Conservation (phyloP, 257 asterid species). For the Salvia hispanica region DNA sequence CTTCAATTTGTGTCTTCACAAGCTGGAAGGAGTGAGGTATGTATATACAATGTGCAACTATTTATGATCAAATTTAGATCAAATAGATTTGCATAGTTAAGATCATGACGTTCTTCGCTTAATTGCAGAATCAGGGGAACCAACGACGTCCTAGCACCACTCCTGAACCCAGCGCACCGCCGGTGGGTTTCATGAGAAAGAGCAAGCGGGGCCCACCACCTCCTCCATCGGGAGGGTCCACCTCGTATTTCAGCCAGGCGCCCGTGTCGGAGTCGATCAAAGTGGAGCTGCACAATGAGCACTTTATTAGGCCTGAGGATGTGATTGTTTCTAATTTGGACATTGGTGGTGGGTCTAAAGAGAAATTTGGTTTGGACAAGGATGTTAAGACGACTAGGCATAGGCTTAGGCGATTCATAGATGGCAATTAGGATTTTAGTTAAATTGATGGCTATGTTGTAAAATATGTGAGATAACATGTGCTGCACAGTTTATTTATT, state of each 20-base stretch:
- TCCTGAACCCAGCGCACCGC: slow-evolving; percentile 34
- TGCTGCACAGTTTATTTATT: slow-evolving; percentile 26
- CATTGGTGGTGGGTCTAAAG: slow-evolving; percentile 4
- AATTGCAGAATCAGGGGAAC: slow-evolving; percentile 31
- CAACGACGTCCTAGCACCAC: slow-evolving; percentile 18
- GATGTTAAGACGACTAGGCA: slow-evolving; percentile 38
- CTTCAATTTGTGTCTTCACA: slow-evolving; percentile 57
- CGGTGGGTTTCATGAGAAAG: slow-evolving; percentile 33
- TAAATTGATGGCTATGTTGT: slow-evolving; percentile 9
- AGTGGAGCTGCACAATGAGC: slow-evolving; percentile 49
- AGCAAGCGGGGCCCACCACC: slow-evolving; percentile 30
- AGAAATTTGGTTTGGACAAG: slow-evolving; percentile 31
- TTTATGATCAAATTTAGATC: neutral
- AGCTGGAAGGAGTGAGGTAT: slow-evolving; percentile 51
- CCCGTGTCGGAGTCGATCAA: slow-evolving; percentile 45
- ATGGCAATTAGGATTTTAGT: slow-evolving; percentile 35
- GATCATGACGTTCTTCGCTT: too few species aligned
- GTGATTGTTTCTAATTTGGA: slow-evolving; percentile 28
- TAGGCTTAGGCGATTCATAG: slow-evolving; percentile 50
- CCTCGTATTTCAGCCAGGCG: slow-evolving; percentile 35
- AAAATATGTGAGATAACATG: slow-evolving; percentile 31
- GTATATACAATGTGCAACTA: too few species aligned
- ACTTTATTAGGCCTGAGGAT: slow-evolving; percentile 46
- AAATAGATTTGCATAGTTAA: too few species aligned
- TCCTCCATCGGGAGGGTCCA: slow-evolving; percentile 38